Evolutionary conservation across 139 green algal genomes (phyloP).

Genomic region (Chlamydomonas sphaeroides): DNA sequence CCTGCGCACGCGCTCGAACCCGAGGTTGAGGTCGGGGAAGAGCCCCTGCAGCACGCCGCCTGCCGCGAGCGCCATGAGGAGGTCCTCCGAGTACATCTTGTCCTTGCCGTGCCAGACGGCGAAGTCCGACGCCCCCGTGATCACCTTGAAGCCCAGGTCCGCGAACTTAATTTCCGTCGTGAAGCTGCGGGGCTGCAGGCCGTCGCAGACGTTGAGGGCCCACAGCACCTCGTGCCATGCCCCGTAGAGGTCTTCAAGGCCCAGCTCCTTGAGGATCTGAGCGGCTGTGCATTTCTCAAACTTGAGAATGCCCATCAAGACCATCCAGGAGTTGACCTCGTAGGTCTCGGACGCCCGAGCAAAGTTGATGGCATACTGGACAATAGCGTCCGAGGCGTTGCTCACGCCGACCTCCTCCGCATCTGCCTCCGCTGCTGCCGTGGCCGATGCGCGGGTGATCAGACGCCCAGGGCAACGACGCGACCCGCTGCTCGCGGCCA

Average conservation of each 20-base stretch:
- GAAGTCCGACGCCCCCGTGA: conserved; percentile 53
- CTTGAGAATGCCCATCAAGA: conserved; percentile 66
- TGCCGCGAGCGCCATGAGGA: conserved; percentile 67
- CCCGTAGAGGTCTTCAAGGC: conserved; percentile 63
- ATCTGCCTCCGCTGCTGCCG: background rate
- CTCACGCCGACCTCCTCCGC: conserved; percentile 39
- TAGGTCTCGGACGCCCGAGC: conserved; percentile 59
- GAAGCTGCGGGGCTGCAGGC: conserved; percentile 55
- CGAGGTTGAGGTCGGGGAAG: conserved; percentile 65
- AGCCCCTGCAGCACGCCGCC: conserved; percentile 55
- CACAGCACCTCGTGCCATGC: conserved; percentile 73
- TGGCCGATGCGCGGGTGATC: background rate
- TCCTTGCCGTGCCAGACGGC: conserved; percentile 56
- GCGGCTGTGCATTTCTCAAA: conserved; percentile 49
- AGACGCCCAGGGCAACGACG: background rate
- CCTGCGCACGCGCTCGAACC: conserved; percentile 56
- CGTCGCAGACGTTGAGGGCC: conserved; percentile 63
- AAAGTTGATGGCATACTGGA: conserved; percentile 65
- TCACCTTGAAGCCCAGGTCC: conserved; percentile 49
- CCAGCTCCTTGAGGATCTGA: conserved; percentile 51
- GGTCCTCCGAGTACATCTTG: conserved; percentile 60
- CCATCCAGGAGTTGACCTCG: conserved; percentile 66
- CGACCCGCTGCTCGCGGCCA: background rate
- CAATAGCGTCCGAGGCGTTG: conserved; percentile 6
- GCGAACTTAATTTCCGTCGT: conserved; percentile 48